These are phyloP conservation scores for Phytophthora quininea DNA, from an alignment of 352 stramenopile species.

Conservation along the genomic window DNA sequence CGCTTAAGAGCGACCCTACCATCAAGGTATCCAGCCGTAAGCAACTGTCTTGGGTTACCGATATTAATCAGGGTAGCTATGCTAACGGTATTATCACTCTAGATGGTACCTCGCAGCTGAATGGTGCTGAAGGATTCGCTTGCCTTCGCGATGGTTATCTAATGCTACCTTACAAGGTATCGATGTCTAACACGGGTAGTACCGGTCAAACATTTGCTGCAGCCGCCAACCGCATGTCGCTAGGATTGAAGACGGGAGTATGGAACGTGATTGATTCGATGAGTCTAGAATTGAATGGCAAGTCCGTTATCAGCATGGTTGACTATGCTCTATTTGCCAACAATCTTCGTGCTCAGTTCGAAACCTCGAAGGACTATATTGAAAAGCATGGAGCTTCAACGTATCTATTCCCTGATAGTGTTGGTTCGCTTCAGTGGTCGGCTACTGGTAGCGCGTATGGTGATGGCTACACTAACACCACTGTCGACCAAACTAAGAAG, in stretches of 20 bases:
- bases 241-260: slow-evolving; percentile 1
- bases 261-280: slow-evolving; percentile 19
- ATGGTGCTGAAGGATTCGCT: slow-evolving; percentile 2
- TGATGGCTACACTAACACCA: slow-evolving; percentile 14
- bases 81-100: slow-evolving; percentile 4
- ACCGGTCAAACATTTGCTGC: neutral
- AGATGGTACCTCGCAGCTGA: slow-evolving; percentile 5
- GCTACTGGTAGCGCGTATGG: neutral
- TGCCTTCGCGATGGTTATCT: slow-evolving; percentile 7
- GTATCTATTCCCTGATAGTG: slow-evolving; percentile 9
- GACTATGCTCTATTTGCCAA: slow-evolving; percentile 16
- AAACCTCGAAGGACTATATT: slow-evolving; percentile 12
- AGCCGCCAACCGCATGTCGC: neutral
- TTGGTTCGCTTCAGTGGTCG: neutral
- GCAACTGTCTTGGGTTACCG: neutral
- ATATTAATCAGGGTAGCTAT: slow-evolving; percentile 3
- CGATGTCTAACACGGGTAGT: slow-evolving; percentile 1
- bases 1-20: neutral
- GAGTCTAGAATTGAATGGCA: slow-evolving; percentile 13
- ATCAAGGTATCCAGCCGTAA: slow-evolving; percentile 1
- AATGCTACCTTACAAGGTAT: slow-evolving; percentile 8
- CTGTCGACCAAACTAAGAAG: neutral
- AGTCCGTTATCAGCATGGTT: slow-evolving; percentile 5
- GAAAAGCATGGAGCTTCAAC: slow-evolving; percentile 17
- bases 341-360: slow-evolving; percentile 12